Percentiles rank a stretch among this genome's conserved stretches.
Conservation (phyloP, 2,329 filamentous ascomycete genomes). For the Lomentospora prolificans region DNA sequence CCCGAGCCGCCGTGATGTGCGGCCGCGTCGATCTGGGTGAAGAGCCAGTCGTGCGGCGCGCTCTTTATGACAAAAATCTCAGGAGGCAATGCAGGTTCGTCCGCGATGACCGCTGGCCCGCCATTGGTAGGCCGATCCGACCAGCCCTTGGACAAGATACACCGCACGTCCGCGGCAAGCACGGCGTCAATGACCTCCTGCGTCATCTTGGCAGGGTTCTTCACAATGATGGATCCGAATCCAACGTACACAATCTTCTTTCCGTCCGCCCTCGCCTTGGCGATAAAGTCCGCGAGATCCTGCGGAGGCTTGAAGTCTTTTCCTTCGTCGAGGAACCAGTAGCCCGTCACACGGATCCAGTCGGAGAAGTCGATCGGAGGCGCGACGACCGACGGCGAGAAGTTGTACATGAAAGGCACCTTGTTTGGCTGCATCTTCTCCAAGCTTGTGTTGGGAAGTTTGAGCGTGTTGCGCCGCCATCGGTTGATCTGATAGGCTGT, state of each 20-base stretch:
- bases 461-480: constrained; percentile 77
- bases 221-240: constrained; percentile 92
- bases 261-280: constrained; percentile 65
- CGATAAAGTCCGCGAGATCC: constrained; percentile 73
- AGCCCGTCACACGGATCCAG: constrained; percentile 94
- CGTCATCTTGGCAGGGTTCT: constrained; percentile 79
- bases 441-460: constrained; percentile 68
- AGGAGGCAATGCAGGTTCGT: constrained; percentile 57
- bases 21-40: constrained; percentile 84
- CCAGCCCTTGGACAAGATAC: constrained; percentile 94
- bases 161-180: constrained; percentile 81
- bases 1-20: constrained; percentile 92
- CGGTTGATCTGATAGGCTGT: constrained; percentile 85
- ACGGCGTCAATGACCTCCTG: constrained; percentile 91
- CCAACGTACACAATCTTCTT: constrained; percentile 96
- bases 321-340: constrained; percentile 90
- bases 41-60: constrained; percentile 94
- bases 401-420: constrained; percentile 97
- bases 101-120: constrained; percentile 39
- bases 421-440: constrained; percentile 94
- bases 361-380: constrained; percentile 93
- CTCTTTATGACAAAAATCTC: constrained; percentile 84
- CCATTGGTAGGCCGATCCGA: constrained; percentile 56
- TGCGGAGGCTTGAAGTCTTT: constrained; percentile 60
- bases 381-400: constrained; percentile 86